Conservation (phyloP, 768 basidiomycete species). For the Boletus rex-veris region DNA sequence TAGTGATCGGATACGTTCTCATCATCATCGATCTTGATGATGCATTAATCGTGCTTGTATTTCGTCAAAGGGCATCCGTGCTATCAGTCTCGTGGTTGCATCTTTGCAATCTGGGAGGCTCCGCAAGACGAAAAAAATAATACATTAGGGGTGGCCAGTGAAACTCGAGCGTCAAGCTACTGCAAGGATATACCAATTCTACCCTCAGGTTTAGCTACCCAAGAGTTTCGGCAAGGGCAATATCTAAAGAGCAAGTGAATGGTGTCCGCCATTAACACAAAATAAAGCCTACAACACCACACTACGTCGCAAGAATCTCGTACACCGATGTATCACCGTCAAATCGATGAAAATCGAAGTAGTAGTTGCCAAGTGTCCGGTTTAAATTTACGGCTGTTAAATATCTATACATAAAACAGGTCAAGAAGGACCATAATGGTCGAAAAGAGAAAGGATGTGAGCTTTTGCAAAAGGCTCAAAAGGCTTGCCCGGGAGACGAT, state of each 20-base stretch:
- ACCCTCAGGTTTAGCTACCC: no score
- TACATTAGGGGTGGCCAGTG: no score
- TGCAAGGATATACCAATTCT: no score
- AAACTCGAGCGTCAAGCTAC: no score
- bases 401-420: slow-evolving; percentile 18
- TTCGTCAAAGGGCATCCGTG: no score
- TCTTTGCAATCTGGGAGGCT: no score
- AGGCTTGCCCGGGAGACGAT: slow-evolving; percentile 12
- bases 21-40: no score
- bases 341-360: slow-evolving; percentile 6
- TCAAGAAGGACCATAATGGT: background rate
- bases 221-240: no score
- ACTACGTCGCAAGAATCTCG: background rate
- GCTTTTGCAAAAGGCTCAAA: slow-evolving; percentile 11
- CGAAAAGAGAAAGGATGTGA: background rate
- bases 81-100: no score
- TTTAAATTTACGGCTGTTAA: slow-evolving; percentile 11
- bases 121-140: no score
- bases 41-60: no score
- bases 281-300: background rate
- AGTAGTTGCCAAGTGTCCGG: slow-evolving; percentile 1
- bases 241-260: background rate
- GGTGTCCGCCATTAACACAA: background rate
- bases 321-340: slow-evolving; percentile 3
- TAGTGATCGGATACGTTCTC: no score